Evolutionary conservation across 192 early-diverging fungal species (phyloP).

Genomic region (Coemansia sp.): DNA sequence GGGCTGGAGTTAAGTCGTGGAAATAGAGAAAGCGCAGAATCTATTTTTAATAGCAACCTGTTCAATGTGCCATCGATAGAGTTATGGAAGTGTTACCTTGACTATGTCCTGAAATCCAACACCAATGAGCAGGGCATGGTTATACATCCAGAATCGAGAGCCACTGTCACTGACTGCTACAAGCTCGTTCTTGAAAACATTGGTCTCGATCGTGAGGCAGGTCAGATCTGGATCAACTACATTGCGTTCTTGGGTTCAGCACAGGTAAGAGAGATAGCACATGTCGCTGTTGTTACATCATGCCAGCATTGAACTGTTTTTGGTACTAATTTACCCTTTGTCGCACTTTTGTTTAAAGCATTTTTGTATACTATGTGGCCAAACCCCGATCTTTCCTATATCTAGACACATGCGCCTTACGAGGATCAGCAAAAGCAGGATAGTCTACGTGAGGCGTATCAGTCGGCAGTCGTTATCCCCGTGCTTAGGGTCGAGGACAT

Average conservation of each 20-base stretch:
- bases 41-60: slow-evolving; percentile 81
- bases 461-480: slow-evolving; percentile 84
- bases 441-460: slow-evolving; percentile 76
- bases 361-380: not conserved
- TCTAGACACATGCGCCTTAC: slow-evolving; percentile 55
- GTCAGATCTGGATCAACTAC: slow-evolving; percentile 86
- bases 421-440: slow-evolving; percentile 93
- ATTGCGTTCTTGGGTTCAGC: slow-evolving; percentile 73
- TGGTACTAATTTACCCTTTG: not conserved
- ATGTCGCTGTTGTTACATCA: not conserved
- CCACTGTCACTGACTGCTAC: slow-evolving; percentile 75
- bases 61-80: slow-evolving; percentile 80
- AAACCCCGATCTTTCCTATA: not conserved
- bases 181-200: slow-evolving; percentile 87
- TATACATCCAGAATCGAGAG: slow-evolving; percentile 59
- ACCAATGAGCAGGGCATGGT: slow-evolving; percentile 53
- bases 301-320: not conserved
- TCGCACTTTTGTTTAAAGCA: not conserved
- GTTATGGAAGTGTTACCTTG: slow-evolving; percentile 85
- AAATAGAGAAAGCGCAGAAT: slow-evolving; percentile 73
- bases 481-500: slow-evolving; percentile 84
- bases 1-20: slow-evolving; percentile 79
- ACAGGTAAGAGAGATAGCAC: slow-evolving; percentile 56
- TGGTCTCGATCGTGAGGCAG: slow-evolving; percentile 85
- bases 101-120: slow-evolving; percentile 79